Conservation (phyloP, 139 green algal species). For the Chlorella sp. region DNA sequence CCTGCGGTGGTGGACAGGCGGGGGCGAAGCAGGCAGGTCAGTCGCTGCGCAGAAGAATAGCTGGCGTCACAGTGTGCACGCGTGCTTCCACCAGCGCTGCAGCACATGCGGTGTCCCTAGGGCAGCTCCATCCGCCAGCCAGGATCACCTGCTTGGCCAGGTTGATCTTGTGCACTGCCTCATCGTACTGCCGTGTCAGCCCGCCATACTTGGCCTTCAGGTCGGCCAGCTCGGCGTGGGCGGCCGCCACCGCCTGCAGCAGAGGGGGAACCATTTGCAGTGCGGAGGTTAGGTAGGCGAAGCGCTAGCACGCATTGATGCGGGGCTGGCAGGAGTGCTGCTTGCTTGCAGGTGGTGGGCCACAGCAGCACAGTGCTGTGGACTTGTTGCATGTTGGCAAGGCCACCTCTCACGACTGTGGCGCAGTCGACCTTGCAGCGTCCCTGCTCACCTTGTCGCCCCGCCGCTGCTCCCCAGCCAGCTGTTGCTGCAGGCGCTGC, state of each 20-base stretch:
- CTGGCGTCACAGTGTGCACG: too few relatives aligned
- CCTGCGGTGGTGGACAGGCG: background rate
- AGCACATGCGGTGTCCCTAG: too few relatives aligned
- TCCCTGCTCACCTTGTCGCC: background rate
- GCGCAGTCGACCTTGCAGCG: too few relatives aligned
- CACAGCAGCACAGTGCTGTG: background rate
- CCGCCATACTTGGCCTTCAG: constrained; percentile 3
- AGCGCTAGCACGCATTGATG: too few relatives aligned
- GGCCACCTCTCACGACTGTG: too few relatives aligned
- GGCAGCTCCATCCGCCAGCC: too few relatives aligned
- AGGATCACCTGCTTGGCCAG: constrained; percentile 23
- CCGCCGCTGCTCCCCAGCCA: constrained; percentile 30
- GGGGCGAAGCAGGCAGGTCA: background rate
- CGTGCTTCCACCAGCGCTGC: too few relatives aligned
- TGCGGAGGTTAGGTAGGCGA: too few relatives aligned
- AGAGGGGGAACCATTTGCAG: background rate
- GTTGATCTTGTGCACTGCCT: constrained; percentile 44
- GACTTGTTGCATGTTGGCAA: too few relatives aligned
- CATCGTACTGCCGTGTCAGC: constrained; percentile 44
- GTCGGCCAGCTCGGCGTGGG: constrained; percentile 17
- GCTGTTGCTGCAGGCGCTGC: constrained; percentile 22
- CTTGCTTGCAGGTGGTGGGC: background rate
- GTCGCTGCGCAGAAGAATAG: too few relatives aligned
- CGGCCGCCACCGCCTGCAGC: constrained; percentile 12
- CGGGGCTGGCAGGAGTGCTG: too few relatives aligned